A percentile compares a stretch with the other conserved stretches of the same genome.
Conservation (phyloP, 345 rosid genomes). For the Dimocarpus longan region DNA sequence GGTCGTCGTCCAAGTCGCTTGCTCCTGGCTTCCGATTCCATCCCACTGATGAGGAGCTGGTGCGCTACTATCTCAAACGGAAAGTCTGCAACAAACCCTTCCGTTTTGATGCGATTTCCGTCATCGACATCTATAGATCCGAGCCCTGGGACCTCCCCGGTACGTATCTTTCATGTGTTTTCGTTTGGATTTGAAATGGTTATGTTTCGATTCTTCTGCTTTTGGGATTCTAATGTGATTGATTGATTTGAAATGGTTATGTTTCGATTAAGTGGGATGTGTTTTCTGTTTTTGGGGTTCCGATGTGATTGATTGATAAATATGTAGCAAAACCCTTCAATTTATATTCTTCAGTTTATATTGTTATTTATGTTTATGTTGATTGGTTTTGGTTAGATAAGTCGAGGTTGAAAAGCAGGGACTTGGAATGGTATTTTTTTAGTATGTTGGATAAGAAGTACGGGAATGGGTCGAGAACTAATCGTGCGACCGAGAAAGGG, state of each 20-base stretch:
- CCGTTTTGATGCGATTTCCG: conserved; percentile 73
- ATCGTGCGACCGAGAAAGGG: conserved; percentile 90
- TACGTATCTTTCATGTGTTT: conserved; percentile 14
- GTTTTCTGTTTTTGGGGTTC: too few species aligned
- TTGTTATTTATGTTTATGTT: background rate
- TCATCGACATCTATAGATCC: conserved; percentile 68
- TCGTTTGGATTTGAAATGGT: background rate
- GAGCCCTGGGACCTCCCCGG: conserved; percentile 99
- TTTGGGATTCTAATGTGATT: too few species aligned
- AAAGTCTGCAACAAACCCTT: conserved; percentile 74
- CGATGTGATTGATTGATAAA: too few species aligned
- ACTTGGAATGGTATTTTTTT: conserved; percentile 96
- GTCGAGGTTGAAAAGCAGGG: conserved; percentile 83
- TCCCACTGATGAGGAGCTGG: conserved; percentile 94
- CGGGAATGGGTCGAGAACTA: conserved; percentile 81
- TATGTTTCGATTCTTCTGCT: too few species aligned
- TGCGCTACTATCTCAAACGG: conserved; percentile 87
- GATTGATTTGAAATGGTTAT: too few species aligned
- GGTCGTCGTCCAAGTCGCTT: conserved; percentile 45
- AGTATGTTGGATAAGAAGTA: conserved; percentile 82
- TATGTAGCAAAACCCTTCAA: too few species aligned
- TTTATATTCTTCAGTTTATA: background rate
- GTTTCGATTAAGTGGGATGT: too few species aligned
- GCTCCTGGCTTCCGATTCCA: conserved; percentile 96
- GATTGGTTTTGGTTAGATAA: conserved; percentile 40